A percentile compares a stretch with the other conserved stretches of the same genome.
phyloP scores from a whole-genome alignment of 1,139 yeast species.

The Hyphopichia khmerensis region DNA sequence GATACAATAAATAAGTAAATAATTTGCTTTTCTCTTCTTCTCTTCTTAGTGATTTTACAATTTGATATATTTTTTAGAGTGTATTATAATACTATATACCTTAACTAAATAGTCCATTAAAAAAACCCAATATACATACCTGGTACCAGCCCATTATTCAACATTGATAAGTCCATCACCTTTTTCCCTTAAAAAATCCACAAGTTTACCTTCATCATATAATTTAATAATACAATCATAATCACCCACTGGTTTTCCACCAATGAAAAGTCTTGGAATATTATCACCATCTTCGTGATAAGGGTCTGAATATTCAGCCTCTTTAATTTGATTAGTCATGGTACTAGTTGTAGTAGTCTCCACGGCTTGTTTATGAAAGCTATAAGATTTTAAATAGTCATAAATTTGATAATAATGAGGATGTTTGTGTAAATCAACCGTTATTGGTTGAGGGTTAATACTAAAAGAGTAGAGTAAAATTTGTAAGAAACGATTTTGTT shows the following conservation, averaged over 20 bases:
- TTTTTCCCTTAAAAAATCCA: slow-evolving; percentile 18
- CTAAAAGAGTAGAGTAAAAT: slow-evolving; percentile 19
- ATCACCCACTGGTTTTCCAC: slow-evolving; percentile 31
- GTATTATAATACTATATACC: too few relatives aligned
- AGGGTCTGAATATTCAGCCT: slow-evolving; percentile 7
- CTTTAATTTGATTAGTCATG: slow-evolving; percentile 4
- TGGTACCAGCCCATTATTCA: slow-evolving; percentile 6
- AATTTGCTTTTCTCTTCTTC: too few relatives aligned
- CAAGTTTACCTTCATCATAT: slow-evolving; percentile 19
- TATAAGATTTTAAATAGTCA: slow-evolving; percentile 23
- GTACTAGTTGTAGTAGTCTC: neutral
- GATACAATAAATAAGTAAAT: too few relatives aligned
- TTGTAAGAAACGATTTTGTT: slow-evolving; percentile 21
- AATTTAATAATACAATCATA: slow-evolving; percentile 22
- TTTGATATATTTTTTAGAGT: neutral
- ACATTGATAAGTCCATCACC: slow-evolving; percentile 29
- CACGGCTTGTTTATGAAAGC: slow-evolving; percentile 6
- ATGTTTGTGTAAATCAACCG: slow-evolving; percentile 29
- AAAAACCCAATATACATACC: neutral
- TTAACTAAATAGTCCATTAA: too few relatives aligned
- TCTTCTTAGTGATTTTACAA: too few relatives aligned
- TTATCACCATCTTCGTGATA: slow-evolving; percentile 11
- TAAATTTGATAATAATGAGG: slow-evolving; percentile 27
- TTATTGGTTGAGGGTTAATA: slow-evolving; percentile 33
- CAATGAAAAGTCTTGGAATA: slow-evolving; percentile 32